phyloP scores from a whole-genome alignment of 495 filamentous ascomycete genomes.

The Hypoxylon crocopeplum region DNA sequence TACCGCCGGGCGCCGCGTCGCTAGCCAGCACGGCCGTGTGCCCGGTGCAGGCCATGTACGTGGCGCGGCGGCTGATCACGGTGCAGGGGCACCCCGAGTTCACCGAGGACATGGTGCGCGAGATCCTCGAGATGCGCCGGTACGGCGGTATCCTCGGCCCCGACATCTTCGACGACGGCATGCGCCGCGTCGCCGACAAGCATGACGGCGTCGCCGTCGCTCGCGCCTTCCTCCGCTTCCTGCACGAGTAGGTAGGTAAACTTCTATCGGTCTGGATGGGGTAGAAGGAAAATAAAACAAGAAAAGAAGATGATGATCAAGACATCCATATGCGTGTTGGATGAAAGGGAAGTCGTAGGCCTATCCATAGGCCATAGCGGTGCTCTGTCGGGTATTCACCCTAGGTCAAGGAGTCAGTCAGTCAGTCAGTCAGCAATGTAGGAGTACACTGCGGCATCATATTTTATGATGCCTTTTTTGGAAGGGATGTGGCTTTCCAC shows the following conservation, averaged over 20 bases:
- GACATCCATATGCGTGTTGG: background rate
- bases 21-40: conserved; percentile 74
- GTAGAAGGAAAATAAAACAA: no score
- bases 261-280: background rate
- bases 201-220: conserved; percentile 81
- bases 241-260: conserved; percentile 65
- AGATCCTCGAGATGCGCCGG: conserved; percentile 69
- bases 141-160: conserved; percentile 69
- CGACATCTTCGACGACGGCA: conserved; percentile 67
- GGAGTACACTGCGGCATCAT: no score
- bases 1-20: conserved; percentile 65
- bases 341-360: background rate
- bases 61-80: conserved; percentile 68
- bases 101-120: conserved; percentile 72
- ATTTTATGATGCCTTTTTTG: no score
- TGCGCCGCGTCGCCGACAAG: conserved; percentile 64
- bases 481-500: no score
- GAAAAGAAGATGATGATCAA: no score
- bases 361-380: no score
- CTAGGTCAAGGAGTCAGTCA: no score
- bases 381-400: no score
- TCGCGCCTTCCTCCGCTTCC: conserved; percentile 73
- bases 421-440: no score
- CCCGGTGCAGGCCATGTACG: conserved; percentile 81
- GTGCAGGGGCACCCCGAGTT: conserved; percentile 96